Base-by-base conservation (phyloP, 768 basidiomycete species). In the Hemileccinum impolitum region DNA sequence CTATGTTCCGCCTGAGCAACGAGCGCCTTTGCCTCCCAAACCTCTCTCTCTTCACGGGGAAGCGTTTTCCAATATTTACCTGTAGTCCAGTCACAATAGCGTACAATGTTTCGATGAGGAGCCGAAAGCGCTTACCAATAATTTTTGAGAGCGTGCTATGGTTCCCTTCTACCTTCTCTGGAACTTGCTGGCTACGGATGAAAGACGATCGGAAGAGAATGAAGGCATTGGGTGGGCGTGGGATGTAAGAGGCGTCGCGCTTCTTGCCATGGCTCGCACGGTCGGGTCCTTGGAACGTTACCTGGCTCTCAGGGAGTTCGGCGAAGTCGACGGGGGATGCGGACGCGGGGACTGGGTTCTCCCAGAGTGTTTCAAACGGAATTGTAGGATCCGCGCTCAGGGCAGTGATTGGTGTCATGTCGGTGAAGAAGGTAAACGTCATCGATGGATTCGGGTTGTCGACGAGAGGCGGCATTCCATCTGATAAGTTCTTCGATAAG, bases 141-240 rank as follows among this genome's bases (percentile, higher is more conserved):
- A 90, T 89, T 73, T 90, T 90, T 53, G 85, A 87, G 43, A 90
- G 74, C 7, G 80, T 84, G 61, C 84, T 84, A 55, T 88, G 86
- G 56, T 87, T 90, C 1, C 86, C 87, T 59, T 90, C 87, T 45
- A 88, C 87, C 64, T 81, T 80, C 32, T 80, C 84, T 2, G 87
- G 82, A 43, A 89, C 81, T 56, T 82, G 81, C 64, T 87, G 79
- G 57, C 80, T 82, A 28, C 78, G 75, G 65, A 90, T 87, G 69
- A 90, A 89, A 26, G 80, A 81, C 19, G 85, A 85, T 57, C 87
- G 80, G 68, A 89, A 90, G 66, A 90, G 83, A 58, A 90, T 90
- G 70, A 90, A 90, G 51, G 88, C 87, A 68, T 89, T 90, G 21
- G 87, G 87, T 7, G 88, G 87, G 41, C 88, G 82, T 36, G 87